These are phyloP conservation scores for Clonostachys byssicola DNA, from an alignment of 2,329 filamentous ascomycete species.

Conservation along the genomic window DNA sequence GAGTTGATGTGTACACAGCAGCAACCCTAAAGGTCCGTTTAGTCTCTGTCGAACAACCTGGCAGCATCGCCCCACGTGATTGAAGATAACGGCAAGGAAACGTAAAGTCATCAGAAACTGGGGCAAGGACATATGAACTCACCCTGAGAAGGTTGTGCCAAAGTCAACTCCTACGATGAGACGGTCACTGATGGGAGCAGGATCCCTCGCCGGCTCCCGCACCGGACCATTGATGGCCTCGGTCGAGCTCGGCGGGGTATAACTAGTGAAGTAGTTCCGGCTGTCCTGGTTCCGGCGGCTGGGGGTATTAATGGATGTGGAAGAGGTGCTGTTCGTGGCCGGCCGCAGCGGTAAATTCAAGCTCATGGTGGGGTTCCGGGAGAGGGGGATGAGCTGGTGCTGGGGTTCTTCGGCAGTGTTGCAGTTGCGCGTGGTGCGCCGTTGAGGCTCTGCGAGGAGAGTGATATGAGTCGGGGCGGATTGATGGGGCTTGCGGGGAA, in stretches of 20 bases:
- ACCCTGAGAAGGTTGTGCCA: slow-evolving; percentile 81
- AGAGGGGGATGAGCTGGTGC: too few species aligned
- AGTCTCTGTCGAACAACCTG: not conserved
- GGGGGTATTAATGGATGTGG: slow-evolving; percentile 7
- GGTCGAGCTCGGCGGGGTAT: slow-evolving; percentile 50
- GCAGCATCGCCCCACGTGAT: not conserved
- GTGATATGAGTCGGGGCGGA: too few species aligned
- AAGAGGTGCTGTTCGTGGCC: slow-evolving; percentile 15
- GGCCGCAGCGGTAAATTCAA: slow-evolving; percentile 47
- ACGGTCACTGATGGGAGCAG: slow-evolving; percentile 51
- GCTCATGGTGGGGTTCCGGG: slow-evolving; percentile 30
- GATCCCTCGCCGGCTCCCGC: slow-evolving; percentile 49
- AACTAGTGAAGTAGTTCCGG: slow-evolving; percentile 51
- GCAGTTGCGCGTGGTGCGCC: too few species aligned
- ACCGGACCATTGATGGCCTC: slow-evolving; percentile 61
- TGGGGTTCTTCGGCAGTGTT: too few species aligned
- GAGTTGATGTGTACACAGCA: slow-evolving; percentile 69
- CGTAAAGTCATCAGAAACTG: not conserved
- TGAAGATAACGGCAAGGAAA: not conserved
- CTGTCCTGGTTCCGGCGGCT: slow-evolving; percentile 50
- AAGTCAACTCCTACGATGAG: slow-evolving; percentile 79
- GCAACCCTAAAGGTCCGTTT: slow-evolving; percentile 42
- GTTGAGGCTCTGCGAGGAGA: too few species aligned
- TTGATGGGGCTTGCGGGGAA: too few species aligned
- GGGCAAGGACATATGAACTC: slow-evolving; percentile 21